A percentile compares a stretch with the other conserved stretches of the same genome.
Conservation (phyloP, 495 filamentous ascomycete genomes). For the Penicillium pulvis region DNA sequence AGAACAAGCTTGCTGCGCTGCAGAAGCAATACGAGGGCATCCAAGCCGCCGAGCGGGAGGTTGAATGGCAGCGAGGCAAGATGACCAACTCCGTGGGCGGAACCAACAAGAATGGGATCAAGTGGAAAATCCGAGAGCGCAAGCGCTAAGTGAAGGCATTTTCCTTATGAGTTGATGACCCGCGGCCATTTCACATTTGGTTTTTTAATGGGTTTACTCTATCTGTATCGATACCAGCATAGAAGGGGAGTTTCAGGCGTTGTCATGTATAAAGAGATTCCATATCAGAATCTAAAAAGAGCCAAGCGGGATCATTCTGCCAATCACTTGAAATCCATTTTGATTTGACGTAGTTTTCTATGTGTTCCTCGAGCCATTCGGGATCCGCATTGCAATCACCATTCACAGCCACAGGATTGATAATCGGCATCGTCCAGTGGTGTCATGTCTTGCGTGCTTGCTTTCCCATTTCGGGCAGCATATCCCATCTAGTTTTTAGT, state of each 20-base stretch:
- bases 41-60: constrained; percentile 67
- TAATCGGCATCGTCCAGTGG: constrained; percentile 1
- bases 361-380: too few relatives aligned
- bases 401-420: constrained; percentile 15
- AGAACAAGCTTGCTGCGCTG: constrained; percentile 62
- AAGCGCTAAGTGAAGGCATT: constrained; percentile 60
- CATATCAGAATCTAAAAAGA: background rate
- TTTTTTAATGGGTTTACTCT: constrained; percentile 7
- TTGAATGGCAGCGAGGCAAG: constrained; percentile 75
- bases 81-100: constrained; percentile 84
- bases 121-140: constrained; percentile 79
- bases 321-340: background rate
- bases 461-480: constrained; percentile 8
- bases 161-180: constrained; percentile 32
- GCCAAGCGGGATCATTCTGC: background rate
- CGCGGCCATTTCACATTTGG: constrained; percentile 12
- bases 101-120: constrained; percentile 76
- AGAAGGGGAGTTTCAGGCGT: constrained; percentile 24
- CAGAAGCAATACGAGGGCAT: constrained; percentile 72
- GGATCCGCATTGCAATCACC: background rate
- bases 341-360: background rate
- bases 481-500: background rate
- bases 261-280: constrained; percentile 4
- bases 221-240: constrained; percentile 29
- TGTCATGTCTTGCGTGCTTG: constrained; percentile 4